Percentiles rank a stretch among this genome's conserved stretches.
phyloP scores from a whole-genome alignment of 345 rosid genomes.

The Camelina neglecta region DNA sequence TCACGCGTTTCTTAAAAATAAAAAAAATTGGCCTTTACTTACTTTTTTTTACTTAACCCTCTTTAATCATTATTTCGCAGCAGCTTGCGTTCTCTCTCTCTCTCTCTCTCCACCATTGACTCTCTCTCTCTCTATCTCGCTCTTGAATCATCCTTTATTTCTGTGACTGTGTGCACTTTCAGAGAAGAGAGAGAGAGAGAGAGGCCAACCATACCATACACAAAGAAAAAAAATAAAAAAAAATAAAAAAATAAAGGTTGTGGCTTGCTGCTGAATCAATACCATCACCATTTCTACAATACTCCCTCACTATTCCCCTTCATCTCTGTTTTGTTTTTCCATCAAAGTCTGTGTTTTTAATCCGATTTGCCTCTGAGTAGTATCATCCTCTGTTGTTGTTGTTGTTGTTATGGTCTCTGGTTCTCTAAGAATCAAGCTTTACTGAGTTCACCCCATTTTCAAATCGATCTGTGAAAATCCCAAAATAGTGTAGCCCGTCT shows the following conservation, averaged over 20 bases:
- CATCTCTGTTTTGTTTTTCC: neutral
- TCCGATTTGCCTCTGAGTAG: constrained; percentile 20
- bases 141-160: constrained; percentile 42
- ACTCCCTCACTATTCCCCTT: constrained; percentile 32
- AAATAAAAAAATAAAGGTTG: neutral
- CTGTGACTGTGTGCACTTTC: constrained; percentile 46
- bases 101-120: constrained; percentile 33
- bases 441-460: neutral
- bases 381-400: constrained; percentile 18
- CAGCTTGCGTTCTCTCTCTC: constrained; percentile 29
- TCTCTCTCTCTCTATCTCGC: constrained; percentile 34
- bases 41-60: neutral
- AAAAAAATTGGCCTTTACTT: neutral
- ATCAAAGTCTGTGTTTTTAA: constrained; percentile 26
- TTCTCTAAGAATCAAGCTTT: constrained; percentile 45
- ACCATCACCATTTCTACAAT: constrained; percentile 25
- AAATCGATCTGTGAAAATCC: constrained; percentile 33
- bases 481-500: constrained; percentile 9
- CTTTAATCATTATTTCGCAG: constrained; percentile 40
- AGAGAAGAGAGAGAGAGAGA: constrained; percentile 29
- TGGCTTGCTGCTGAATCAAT: constrained; percentile 55
- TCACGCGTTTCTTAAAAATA: constrained; percentile 47
- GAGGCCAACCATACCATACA: neutral
- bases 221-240: neutral
- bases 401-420: constrained; percentile 41